Percentiles rank a stretch among this genome's conserved stretches.
Conservation (phyloP, 208 protist species). For the Trypanosoma cruzi region DNA sequence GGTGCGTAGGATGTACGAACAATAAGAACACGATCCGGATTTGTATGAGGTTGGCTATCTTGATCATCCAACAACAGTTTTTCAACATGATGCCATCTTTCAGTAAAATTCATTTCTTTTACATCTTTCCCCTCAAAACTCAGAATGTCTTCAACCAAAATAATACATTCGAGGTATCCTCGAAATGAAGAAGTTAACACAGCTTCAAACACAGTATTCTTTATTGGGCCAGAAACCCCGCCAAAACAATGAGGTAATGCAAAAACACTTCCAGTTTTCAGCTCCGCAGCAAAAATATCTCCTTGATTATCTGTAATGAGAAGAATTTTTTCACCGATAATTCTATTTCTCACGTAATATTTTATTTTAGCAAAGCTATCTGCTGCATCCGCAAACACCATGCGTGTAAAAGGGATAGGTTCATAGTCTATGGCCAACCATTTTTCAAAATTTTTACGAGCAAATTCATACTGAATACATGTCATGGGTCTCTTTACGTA, state of each 20-base stretch:
- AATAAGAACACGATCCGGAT: conserved; percentile 52
- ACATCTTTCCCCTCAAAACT: conserved; percentile 65
- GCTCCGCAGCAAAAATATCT: conserved; percentile 66
- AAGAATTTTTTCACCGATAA: conserved; percentile 47
- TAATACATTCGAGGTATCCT: conserved; percentile 55
- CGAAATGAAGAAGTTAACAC: conserved; percentile 61
- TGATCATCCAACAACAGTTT: conserved; percentile 66
- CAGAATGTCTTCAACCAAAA: conserved; percentile 80
- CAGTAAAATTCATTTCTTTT: conserved; percentile 45
- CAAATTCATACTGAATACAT: conserved; percentile 26
- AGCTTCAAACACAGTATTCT: conserved; percentile 62
- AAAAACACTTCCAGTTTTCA: conserved; percentile 55
- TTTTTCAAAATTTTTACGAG: conserved; percentile 36
- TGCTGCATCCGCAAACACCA: conserved; percentile 60
- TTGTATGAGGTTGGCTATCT: conserved; percentile 66
- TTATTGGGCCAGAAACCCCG: conserved; percentile 24
- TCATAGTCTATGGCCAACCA: conserved; percentile 26
- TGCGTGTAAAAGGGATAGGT: conserved; percentile 51
- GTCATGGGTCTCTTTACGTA: conserved; percentile 39
- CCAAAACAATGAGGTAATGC: conserved; percentile 65
- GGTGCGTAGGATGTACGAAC: conserved; percentile 51
- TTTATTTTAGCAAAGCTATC: conserved; percentile 54
- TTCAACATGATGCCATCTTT: conserved; percentile 61
- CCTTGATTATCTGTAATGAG: conserved; percentile 55
- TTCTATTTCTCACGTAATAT: conserved; percentile 49